Evolutionary conservation across 352 stramenopile genomes (phyloP).

Genomic region (Phytophthora lateralis): DNA sequence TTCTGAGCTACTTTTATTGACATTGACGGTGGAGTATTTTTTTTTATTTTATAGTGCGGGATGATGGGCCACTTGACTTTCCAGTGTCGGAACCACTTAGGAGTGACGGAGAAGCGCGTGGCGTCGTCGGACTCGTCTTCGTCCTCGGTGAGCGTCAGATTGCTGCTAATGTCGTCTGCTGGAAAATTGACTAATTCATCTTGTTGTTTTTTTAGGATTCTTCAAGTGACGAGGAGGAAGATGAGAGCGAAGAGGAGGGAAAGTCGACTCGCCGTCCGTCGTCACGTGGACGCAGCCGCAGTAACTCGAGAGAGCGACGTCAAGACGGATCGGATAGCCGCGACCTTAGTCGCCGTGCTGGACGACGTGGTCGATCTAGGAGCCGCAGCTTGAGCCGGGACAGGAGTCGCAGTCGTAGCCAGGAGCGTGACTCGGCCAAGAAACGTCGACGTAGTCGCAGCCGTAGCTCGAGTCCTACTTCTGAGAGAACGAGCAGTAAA

Average conservation of each 20-base stretch:
- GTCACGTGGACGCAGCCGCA: conserved; percentile 42
- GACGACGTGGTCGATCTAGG: conserved; percentile 25
- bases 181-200: conserved; percentile 12
- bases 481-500: conserved; percentile 17
- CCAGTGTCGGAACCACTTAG: conserved; percentile 88
- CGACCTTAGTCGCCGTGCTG: conserved; percentile 24
- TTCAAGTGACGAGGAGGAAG: conserved; percentile 55
- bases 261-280: conserved; percentile 19
- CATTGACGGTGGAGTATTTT: conserved; percentile 4
- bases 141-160: conserved; percentile 37
- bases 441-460: conserved; percentile 26
- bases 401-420: conserved; percentile 21
- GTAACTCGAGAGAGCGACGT: conserved; percentile 19
- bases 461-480: conserved; percentile 23
- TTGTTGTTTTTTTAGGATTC: conserved; percentile 33
- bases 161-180: conserved; percentile 4
- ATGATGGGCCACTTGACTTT: conserved; percentile 93
- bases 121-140: conserved; percentile 41
- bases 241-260: conserved; percentile 35
- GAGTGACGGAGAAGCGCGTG: conserved; percentile 45
- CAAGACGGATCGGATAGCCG: conserved; percentile 23
- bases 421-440: conserved; percentile 11
- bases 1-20: not conserved
- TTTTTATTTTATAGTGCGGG: conserved; percentile 58
- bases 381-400: conserved; percentile 29